A percentile compares a stretch with the other conserved stretches of the same genome.
Evolutionary conservation across 2,329 filamentous ascomycete species (phyloP).

Genomic region (Arthrobotrys iridis): DNA sequence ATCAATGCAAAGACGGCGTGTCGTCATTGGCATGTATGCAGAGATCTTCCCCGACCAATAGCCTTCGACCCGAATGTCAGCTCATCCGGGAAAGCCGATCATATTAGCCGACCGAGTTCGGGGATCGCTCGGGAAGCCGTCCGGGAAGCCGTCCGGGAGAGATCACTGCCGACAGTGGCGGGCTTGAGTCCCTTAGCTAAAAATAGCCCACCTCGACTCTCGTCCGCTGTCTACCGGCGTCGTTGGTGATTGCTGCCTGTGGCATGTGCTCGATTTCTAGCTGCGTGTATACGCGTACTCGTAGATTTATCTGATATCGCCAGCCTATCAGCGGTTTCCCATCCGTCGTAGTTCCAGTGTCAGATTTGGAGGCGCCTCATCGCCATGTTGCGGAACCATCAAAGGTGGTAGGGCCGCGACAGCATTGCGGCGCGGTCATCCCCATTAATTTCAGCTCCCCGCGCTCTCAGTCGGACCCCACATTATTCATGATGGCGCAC

Average conservation of each 20-base stretch:
- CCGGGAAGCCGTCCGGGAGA: too few relatives aligned
- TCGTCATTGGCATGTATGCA: neutral
- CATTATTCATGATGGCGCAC: slow-evolving; percentile 7
- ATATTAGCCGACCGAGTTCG: neutral
- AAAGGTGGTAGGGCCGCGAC: slow-evolving; percentile 36
- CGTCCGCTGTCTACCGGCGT: neutral
- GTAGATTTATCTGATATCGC: slow-evolving; percentile 4
- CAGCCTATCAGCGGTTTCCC: slow-evolving; percentile 12
- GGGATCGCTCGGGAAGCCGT: too few relatives aligned
- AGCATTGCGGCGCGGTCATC: slow-evolving; percentile 52
- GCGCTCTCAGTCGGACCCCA: slow-evolving; percentile 16
- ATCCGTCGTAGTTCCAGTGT: neutral
- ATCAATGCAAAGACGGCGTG: too few relatives aligned
- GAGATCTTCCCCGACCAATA: slow-evolving; percentile 2
- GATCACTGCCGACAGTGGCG: too few relatives aligned
- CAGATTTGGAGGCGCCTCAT: slow-evolving; percentile 22
- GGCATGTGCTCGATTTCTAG: neutral
- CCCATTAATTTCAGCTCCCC: slow-evolving; percentile 46
- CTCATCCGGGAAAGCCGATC: neutral
- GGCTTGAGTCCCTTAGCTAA: neutral
- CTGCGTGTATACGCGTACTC: slow-evolving; percentile 34
- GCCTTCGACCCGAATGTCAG: slow-evolving; percentile 33
- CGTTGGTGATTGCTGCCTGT: neutral
- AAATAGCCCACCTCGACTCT: neutral
- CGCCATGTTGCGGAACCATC: slow-evolving; percentile 5